Percentiles rank a stretch among this genome's conserved stretches.
phyloP scores from a whole-genome alignment of 2,329 filamentous ascomycete species.

The Colletotrichum chlorophyti region DNA sequence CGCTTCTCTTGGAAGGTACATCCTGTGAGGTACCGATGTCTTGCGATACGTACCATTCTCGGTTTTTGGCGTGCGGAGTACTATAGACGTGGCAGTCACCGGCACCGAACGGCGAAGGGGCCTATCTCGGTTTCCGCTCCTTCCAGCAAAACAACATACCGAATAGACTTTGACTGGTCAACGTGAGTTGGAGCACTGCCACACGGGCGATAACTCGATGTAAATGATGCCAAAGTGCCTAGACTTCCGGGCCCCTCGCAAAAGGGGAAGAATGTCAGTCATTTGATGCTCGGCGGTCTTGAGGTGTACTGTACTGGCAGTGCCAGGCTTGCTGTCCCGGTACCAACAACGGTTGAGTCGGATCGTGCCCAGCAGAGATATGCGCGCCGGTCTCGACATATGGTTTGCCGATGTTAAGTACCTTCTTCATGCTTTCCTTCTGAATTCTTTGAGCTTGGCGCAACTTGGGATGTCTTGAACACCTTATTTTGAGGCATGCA shows the following conservation, averaged over 20 bases:
- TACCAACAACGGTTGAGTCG: too few species aligned
- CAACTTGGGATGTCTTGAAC: neutral
- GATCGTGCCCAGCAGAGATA: too few species aligned
- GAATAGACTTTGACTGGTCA: slow-evolving; percentile 2
- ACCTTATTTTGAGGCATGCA: too few species aligned
- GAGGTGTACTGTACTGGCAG: neutral
- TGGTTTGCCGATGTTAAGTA: too few species aligned
- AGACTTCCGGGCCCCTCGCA: neutral
- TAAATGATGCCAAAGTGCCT: neutral
- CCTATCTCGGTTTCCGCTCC: slow-evolving; percentile 20
- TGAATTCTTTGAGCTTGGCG: too few species aligned
- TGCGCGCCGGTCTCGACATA: too few species aligned
- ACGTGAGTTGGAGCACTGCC: slow-evolving; percentile 2
- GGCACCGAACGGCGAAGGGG: slow-evolving; percentile 13
- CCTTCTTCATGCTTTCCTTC: too few species aligned
- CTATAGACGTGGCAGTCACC: slow-evolving; percentile 23
- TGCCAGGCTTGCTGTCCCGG: too few species aligned
- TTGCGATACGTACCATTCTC: slow-evolving; percentile 22
- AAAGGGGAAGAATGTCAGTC: neutral
- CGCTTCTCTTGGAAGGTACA: neutral
- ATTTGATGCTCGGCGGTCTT: neutral
- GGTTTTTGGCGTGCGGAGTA: slow-evolving; percentile 23
- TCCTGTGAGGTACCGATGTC: too few species aligned
- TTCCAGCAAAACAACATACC: neutral
- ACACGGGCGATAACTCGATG: neutral